Base-by-base conservation (phyloP, 2,329 filamentous ascomycete species). In the Cyclaneusma minus region DNA sequence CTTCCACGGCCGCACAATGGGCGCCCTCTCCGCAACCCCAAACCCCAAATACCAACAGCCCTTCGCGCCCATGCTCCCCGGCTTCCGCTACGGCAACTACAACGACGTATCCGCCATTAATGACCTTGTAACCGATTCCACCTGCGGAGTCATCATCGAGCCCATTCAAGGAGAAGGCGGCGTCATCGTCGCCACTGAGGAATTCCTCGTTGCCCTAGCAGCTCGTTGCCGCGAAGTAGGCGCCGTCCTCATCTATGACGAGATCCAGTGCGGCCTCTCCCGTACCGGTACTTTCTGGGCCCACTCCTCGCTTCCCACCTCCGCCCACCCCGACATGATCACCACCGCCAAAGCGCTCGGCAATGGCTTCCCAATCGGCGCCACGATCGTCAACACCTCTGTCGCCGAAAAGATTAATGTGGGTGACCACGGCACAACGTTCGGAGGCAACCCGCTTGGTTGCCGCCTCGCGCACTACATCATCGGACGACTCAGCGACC, bases 21-120 rank as follows among this genome's bases (percentile, higher is more conserved):
- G 89, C 27, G 74, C 77, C 31, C 58, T 98, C 22, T 92, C 82
- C n/a, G 89, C 89, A 7, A 98, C 89, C 4, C 89, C 85, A 24
- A 98, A 95, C 56, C 82, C 84, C 11, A 98, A 98, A 53, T 98
- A 98, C 55, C 89, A 98, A 56, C 70, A 76, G 40, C 89, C 89
- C 0, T 98, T 98, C 48, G 64, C 81, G 9, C 89, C 89, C 19
- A 94, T 98, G 85, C 60, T 98, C 2, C 87, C 89, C 0, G 89
- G 89, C 3, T 95, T 93, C 59, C 72, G 61, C 46, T 83, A 89
- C 45, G 87, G 83, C 27, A 75, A 60, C 6, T 91, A 75, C 59
- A 95, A 98, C 47, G 77, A 95, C 45, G 56, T 87, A 8, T 64
- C 58, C 3, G 73, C 61, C 10, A 67, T 98, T 28, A 56, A 74